phyloP scores from a whole-genome alignment of 2,329 filamentous ascomycete species.

The Phoma sp. region DNA sequence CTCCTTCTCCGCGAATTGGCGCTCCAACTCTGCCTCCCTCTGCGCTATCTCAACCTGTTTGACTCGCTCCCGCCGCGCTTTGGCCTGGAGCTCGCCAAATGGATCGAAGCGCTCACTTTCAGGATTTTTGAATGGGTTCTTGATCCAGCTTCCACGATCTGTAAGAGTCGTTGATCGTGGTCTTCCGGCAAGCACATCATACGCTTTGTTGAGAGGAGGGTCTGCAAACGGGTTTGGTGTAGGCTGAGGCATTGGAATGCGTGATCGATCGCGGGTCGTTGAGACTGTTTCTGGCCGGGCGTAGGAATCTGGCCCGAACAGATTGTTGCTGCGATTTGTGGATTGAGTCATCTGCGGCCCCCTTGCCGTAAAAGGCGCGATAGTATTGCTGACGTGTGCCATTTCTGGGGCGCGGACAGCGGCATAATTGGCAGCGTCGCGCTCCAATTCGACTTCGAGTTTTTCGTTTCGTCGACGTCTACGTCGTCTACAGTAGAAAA shows the following conservation, averaged over 20 bases:
- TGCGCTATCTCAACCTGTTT: constrained; percentile 35
- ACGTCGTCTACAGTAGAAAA: constrained; percentile 35
- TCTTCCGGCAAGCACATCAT: constrained; percentile 42
- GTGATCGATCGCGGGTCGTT: constrained; percentile 31
- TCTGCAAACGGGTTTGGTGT: constrained; percentile 47
- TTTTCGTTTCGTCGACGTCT: constrained; percentile 25
- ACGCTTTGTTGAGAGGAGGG: constrained; percentile 46
- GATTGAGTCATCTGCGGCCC: constrained; percentile 30
- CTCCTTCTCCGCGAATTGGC: constrained; percentile 34
- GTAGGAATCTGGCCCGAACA: constrained; percentile 38
- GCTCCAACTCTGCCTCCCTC: constrained; percentile 28
- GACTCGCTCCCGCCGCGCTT: constrained; percentile 35
- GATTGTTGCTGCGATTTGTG: constrained; percentile 31
- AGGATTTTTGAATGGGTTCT: constrained; percentile 46
- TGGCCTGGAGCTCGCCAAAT: constrained; percentile 45
- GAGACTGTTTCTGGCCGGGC: constrained; percentile 43
- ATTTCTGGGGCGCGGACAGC: constrained; percentile 30
- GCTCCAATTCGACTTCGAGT: constrained; percentile 34
- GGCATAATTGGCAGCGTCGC: constrained; percentile 33
- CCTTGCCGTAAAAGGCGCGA: constrained; percentile 18
- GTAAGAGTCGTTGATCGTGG: constrained; percentile 45
- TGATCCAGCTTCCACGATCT: constrained; percentile 42
- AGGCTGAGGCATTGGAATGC: constrained; percentile 27
- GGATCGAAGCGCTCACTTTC: constrained; percentile 46
- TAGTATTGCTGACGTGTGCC: constrained; percentile 23